These are phyloP conservation scores for Fomitopsis schrenkii DNA, from an alignment of 1,284 basidiomycete species.

Conservation along the genomic window DNA sequence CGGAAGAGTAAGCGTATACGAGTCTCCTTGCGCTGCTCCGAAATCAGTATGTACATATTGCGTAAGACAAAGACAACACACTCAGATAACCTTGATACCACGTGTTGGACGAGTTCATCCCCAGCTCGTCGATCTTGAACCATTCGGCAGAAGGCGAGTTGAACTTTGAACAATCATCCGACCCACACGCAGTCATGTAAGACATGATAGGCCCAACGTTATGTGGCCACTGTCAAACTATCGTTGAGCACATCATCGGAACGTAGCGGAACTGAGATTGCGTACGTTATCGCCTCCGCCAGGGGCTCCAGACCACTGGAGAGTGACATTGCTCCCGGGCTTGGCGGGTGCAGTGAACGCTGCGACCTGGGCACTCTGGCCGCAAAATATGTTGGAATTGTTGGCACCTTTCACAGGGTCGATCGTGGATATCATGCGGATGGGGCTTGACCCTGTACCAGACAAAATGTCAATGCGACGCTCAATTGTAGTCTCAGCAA, in stretches of 20 bases:
- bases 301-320: conserved; percentile 57
- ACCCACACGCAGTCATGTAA: conserved; percentile 65
- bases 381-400: conserved; percentile 62
- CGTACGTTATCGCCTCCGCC: conserved; percentile 37
- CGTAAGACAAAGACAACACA: background rate
- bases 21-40: conserved; percentile 30
- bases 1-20: conserved; percentile 52
- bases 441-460: conserved; percentile 34
- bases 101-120: conserved; percentile 29
- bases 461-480: no score
- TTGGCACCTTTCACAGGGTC: conserved; percentile 60
- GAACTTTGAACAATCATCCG: conserved; percentile 54
- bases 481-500: no score
- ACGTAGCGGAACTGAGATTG: conserved; percentile 10
- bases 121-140: conserved; percentile 63
- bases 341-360: conserved; percentile 52
- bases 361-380: conserved; percentile 49
- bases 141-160: conserved; percentile 54
- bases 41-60: background rate
- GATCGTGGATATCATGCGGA: conserved; percentile 55
- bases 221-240: conserved; percentile 57
- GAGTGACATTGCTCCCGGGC: conserved; percentile 55
- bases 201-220: conserved; percentile 68
- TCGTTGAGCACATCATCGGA: background rate
- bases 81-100: conserved; percentile 41